Conservation (phyloP, 2,329 filamentous ascomycete genomes). For the Phyllosticta paracitricarpa region DNA sequence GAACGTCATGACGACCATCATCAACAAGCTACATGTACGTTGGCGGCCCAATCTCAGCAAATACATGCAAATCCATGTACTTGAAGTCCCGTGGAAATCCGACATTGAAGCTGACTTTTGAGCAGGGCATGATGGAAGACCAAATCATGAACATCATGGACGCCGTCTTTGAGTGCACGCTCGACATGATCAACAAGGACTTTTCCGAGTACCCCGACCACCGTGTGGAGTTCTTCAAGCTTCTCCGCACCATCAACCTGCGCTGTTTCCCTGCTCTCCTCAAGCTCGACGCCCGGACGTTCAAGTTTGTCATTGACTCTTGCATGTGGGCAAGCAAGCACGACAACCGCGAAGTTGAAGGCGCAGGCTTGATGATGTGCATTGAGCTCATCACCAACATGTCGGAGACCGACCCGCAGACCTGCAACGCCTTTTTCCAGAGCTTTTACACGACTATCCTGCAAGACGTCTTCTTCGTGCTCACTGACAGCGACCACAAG, state of each 20-base stretch:
- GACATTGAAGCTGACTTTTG: not conserved
- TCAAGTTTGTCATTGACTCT: constrained; percentile 98
- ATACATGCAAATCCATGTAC: constrained; percentile 31
- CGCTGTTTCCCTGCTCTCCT: constrained; percentile 93
- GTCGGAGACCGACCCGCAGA: constrained; percentile 77
- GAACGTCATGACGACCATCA: constrained; percentile 95
- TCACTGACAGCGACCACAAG: constrained; percentile 97
- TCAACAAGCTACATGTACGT: constrained; percentile 90
- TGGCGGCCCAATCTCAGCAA: constrained; percentile 43
- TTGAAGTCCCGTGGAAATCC: not conserved
- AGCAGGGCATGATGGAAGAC: constrained; percentile 87
- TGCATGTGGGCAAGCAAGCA: constrained; percentile 99
- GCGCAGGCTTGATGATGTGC: constrained; percentile 94
- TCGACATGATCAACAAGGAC: constrained; percentile 99
- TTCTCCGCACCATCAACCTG: constrained; percentile 89
- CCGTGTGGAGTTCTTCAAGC: constrained; percentile 98
- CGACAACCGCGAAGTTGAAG: constrained; percentile 96
- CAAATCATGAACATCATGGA: constrained; percentile 97
- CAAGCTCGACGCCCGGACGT: constrained; percentile 89
- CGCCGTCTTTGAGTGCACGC: constrained; percentile 94
- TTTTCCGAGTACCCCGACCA: constrained; percentile 99
- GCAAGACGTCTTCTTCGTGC: constrained; percentile 96
- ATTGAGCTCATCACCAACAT: constrained; percentile 96
- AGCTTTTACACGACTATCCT: constrained; percentile 93
- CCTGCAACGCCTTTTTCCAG: constrained; percentile 92